Percentiles rank a stretch among this genome's conserved stretches.
Conservation (phyloP, 495 filamentous ascomycete species). For the Ascodesmis nigricans region DNA sequence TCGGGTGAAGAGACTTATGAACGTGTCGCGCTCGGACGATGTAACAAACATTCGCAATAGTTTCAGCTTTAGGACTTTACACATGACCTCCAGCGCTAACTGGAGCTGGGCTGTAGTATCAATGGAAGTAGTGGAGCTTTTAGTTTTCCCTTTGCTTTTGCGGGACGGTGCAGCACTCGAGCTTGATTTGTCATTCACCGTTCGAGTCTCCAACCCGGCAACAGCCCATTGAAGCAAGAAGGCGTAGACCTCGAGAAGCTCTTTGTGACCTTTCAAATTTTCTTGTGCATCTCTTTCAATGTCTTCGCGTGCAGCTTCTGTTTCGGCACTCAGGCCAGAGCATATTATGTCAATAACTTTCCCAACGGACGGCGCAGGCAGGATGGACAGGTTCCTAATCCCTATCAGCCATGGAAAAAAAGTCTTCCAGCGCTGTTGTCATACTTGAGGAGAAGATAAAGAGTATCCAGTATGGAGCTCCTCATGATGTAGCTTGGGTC, state of each 20-base stretch:
- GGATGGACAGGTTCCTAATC: slow-evolving; percentile 54
- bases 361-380: slow-evolving; percentile 62
- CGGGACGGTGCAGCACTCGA: slow-evolving; percentile 38
- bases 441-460: slow-evolving; percentile 94
- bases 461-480: slow-evolving; percentile 61
- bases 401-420: slow-evolving; percentile 16
- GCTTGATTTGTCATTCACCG: slow-evolving; percentile 65
- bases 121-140: slow-evolving; percentile 37
- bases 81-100: slow-evolving; percentile 77
- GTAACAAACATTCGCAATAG: slow-evolving; percentile 81
- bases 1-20: slow-evolving; percentile 78
- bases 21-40: slow-evolving; percentile 89
- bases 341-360: slow-evolving; percentile 86
- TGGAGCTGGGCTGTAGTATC: slow-evolving; percentile 76
- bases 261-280: slow-evolving; percentile 61
- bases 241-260: slow-evolving; percentile 78
- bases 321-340: slow-evolving; percentile 80
- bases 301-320: slow-evolving; percentile 65
- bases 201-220: slow-evolving; percentile 76
- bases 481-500: slow-evolving; percentile 69
- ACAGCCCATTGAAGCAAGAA: slow-evolving; percentile 92
- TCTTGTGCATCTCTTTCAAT: slow-evolving; percentile 84
- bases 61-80: slow-evolving; percentile 84
- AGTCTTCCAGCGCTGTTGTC: slow-evolving; percentile 32
- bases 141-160: slow-evolving; percentile 51